phyloP scores from a whole-genome alignment of 257 asterid genomes.

The Anisodus tanguticus region DNA sequence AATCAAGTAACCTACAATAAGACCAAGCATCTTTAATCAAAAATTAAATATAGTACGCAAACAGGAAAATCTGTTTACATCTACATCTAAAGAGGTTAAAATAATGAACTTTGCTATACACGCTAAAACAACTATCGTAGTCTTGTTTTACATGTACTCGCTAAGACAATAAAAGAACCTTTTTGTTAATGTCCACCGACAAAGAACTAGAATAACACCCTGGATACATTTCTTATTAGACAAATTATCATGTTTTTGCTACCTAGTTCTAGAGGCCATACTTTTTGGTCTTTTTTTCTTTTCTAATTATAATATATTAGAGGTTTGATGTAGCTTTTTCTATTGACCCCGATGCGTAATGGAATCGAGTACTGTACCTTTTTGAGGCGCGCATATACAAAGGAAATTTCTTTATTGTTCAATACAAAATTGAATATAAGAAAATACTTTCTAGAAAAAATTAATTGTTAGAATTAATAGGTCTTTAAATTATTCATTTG shows the following conservation, averaged over 20 bases:
- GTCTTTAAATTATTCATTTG: no score
- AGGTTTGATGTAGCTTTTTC: not conserved
- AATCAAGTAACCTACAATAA: conserved; percentile 27
- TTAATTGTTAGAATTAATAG: no score
- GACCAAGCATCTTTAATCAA: not conserved
- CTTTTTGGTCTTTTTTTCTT: not conserved
- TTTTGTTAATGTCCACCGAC: not conserved
- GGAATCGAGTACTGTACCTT: no score
- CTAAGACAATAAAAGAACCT: not conserved
- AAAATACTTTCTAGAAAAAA: no score
- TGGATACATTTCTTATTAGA: not conserved
- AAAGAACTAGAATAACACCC: not conserved
- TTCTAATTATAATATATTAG: not conserved
- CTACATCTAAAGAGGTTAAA: conserved; percentile 11
- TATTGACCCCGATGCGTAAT: no score
- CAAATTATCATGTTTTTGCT: not conserved
- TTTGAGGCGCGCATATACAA: no score
- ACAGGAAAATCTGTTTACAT: not conserved
- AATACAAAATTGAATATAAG: no score
- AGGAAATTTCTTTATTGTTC: no score
- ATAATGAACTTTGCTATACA: not conserved
- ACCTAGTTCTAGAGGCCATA: not conserved
- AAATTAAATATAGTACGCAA: not conserved
- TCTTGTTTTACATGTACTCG: not conserved
- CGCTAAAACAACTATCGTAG: not conserved